Evolutionary conservation across 495 filamentous ascomycete genomes (phyloP).

Genomic region (Cladorrhinum samala): DNA sequence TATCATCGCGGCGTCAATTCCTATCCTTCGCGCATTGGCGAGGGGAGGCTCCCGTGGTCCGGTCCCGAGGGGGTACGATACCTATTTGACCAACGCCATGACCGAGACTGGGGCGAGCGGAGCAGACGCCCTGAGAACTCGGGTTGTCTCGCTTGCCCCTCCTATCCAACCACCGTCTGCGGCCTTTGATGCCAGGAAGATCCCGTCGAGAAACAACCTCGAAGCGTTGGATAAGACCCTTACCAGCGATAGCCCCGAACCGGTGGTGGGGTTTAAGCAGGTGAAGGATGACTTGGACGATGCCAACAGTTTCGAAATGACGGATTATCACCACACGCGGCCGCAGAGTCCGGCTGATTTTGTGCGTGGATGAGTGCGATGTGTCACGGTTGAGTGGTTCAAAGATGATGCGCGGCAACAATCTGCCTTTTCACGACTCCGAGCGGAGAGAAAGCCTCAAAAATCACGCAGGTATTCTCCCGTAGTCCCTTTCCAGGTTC

Average conservation of each 20-base stretch:
- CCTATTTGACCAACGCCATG: constrained; percentile 10
- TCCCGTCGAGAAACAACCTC: not conserved
- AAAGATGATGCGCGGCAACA: too few relatives aligned
- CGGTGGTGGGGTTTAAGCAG: not conserved
- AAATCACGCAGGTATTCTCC: too few relatives aligned
- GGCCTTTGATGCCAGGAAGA: not conserved
- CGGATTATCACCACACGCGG: constrained; percentile 9
- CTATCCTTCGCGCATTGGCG: constrained; percentile 29
- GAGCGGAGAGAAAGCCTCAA: too few relatives aligned
- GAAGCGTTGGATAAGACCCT: constrained; percentile 8
- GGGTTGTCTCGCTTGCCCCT: not conserved
- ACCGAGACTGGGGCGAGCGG: constrained; percentile 7
- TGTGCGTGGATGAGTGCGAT: constrained; percentile 1
- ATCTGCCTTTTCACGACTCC: too few relatives aligned
- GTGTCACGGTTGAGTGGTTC: too few relatives aligned
- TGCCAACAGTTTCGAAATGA: constrained; percentile 20
- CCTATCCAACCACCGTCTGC: not conserved
- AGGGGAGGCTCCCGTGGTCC: constrained; percentile 6
- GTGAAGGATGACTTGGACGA: constrained; percentile 12
- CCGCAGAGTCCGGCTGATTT: constrained; percentile 19
- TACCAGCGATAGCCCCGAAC: constrained; percentile 8
- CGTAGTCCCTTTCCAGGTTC: too few relatives aligned
- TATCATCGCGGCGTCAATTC: constrained; percentile 34
- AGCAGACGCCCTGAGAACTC: not conserved
- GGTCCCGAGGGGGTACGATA: constrained; percentile 12